These are phyloP conservation scores for Pseudopyricularia javanii DNA, from an alignment of 2,329 filamentous ascomycete species.

Conservation along the genomic window DNA sequence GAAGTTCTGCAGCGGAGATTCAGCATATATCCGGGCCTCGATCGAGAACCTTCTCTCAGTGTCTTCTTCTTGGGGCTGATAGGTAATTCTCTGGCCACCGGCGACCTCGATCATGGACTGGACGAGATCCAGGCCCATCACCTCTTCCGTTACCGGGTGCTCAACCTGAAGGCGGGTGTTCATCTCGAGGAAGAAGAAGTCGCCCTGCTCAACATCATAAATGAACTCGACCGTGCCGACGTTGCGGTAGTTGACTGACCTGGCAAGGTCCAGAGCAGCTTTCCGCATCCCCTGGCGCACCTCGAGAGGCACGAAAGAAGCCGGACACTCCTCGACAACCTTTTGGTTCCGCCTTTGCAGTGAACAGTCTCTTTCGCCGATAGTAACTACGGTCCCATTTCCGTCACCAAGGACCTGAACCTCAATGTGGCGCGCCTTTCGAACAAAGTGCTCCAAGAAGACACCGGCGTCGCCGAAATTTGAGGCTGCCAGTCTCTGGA, in stretches of 20 bases:
- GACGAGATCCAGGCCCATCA: conserved; percentile 64
- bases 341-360: conserved; percentile 83
- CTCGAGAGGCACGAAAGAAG: conserved; percentile 49
- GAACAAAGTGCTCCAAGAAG: conserved; percentile 74
- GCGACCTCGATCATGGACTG: conserved; percentile 86
- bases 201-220: conserved; percentile 67
- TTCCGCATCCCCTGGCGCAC: conserved; percentile 52
- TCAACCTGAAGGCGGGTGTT: conserved; percentile 90
- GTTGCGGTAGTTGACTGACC: conserved; percentile 76
- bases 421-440: conserved; percentile 72
- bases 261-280: conserved; percentile 51
- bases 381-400: conserved; percentile 64
- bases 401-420: conserved; percentile 84
- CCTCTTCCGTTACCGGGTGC: conserved; percentile 75
- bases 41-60: conserved; percentile 77
- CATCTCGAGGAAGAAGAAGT: conserved; percentile 77
- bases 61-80: too few species aligned
- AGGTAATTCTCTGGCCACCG: conserved; percentile 52
- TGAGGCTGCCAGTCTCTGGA: conserved; percentile 62
- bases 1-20: conserved; percentile 81
- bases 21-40: conserved; percentile 92
- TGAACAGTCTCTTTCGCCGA: conserved; percentile 81
- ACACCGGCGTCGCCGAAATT: conserved; percentile 71
- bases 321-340: conserved; percentile 80
- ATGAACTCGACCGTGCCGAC: conserved; percentile 88